A percentile compares a stretch with the other conserved stretches of the same genome.
phyloP scores from a whole-genome alignment of 1,139 yeast species.

The Pichia sp. region DNA sequence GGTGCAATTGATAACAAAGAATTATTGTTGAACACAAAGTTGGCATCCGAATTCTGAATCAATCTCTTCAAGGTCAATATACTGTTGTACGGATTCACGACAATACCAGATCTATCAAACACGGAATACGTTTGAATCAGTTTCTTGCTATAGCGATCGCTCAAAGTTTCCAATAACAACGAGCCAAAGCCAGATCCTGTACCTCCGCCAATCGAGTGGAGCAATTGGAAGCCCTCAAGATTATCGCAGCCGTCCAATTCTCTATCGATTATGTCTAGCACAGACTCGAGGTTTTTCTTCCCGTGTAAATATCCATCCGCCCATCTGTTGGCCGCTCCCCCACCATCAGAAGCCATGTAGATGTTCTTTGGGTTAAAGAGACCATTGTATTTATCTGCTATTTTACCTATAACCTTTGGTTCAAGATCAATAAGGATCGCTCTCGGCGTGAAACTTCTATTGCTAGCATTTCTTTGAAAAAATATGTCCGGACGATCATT shows the following conservation, averaged over 20 bases:
- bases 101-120: constrained; percentile 88
- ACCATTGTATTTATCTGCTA: constrained; percentile 37
- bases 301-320: constrained; percentile 85
- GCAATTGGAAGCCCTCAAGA: constrained; percentile 80
- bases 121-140: constrained; percentile 81
- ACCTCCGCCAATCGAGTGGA: constrained; percentile 98
- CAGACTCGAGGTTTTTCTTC: constrained; percentile 59
- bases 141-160: constrained; percentile 81
- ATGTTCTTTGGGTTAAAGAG: constrained; percentile 83
- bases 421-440: constrained; percentile 83
- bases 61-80: constrained; percentile 75
- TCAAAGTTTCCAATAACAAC: constrained; percentile 65
- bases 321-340: constrained; percentile 97
- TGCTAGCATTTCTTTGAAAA: constrained; percentile 67
- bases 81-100: constrained; percentile 94
- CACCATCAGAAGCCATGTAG: constrained; percentile 73
- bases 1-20: constrained; percentile 70
- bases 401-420: constrained; percentile 79
- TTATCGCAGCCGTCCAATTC: constrained; percentile 91
- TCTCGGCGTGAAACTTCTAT: constrained; percentile 79
- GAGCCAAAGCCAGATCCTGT: constrained; percentile 97
- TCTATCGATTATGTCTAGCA: constrained; percentile 79
- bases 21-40: constrained; percentile 85
- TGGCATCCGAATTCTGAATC: constrained; percentile 80
- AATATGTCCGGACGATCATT: constrained; percentile 81